Evolutionary conservation across 108 stramenopile genomes (phyloP).

Genomic region (Aurantiochytrium sp.): DNA sequence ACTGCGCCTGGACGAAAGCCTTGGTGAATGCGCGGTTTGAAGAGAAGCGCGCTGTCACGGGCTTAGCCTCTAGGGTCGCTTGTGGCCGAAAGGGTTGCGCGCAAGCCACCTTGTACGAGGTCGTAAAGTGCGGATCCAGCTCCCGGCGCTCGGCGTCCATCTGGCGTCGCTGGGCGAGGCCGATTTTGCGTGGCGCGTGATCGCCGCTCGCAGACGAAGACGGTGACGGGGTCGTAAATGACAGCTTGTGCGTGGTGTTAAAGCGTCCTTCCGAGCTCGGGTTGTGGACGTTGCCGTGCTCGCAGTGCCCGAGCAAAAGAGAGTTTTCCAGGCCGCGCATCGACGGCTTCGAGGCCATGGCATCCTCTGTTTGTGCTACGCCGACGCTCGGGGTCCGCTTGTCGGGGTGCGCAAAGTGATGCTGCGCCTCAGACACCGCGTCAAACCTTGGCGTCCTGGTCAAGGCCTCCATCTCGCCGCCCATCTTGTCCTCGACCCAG

Average conservation of each 20-base stretch:
- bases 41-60: not conserved
- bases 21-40: not conserved
- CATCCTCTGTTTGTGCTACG: not conserved
- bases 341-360: not conserved
- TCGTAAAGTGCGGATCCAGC: not conserved
- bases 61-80: not conserved
- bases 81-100: not conserved
- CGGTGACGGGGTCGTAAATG: not conserved
- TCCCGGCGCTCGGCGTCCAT: not conserved
- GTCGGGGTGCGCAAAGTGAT: not conserved
- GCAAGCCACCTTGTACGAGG: not conserved
- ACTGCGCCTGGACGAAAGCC: slow-evolving; percentile 13
- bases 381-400: not conserved
- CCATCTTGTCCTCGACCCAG: slow-evolving; percentile 15
- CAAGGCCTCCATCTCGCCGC: not conserved
- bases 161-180: not conserved
- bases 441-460: not conserved
- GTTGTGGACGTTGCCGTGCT: not conserved
- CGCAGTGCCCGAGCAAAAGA: not conserved
- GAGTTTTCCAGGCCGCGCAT: not conserved
- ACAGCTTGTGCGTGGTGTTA: not conserved
- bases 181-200: not conserved
- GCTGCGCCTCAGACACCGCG: not conserved
- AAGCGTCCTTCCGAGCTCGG: not conserved
- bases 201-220: no score